Base-by-base conservation (phyloP, 768 basidiomycete species). In the Phallus indusiatus region DNA sequence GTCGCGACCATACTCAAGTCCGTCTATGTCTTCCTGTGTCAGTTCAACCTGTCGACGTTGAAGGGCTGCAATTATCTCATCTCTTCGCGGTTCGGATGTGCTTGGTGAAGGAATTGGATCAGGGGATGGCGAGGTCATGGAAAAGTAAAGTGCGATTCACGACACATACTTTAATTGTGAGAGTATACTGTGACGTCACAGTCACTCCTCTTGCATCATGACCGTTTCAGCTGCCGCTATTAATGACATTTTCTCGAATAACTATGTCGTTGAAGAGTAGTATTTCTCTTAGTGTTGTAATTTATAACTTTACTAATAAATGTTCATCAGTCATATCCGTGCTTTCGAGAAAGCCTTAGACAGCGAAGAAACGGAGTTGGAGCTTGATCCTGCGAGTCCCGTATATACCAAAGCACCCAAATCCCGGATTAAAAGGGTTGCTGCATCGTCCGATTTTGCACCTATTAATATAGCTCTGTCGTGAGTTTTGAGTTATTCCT, bases 401-500 rank as follows among this genome's bases (percentile, higher is more conserved):
- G 63, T 53, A 62, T 70, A 66, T 63, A n/a, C 53, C 66, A 62
- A 50, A 67, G 61, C 62, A 34, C 61, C 48, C 68, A 69, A 74
- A 37, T 72, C 72, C 6, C 83, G 88, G 17, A 79, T 90, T 21
- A 79, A 82, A 67, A 93, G 90, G 72, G 83, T 94, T 6, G 84
- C 88, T 54, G 90, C 90, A 1, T 73, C 91, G 53, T 88, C 85
- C 1, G 92, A 94, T 68, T 93, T 91, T 64, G 90, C 94, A 5
- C 96, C 95, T 0, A 83, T 97, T 22, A 90, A 96, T 68, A 72
- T 91, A 64, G 86, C 78, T 67, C 85, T 97, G 59, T 74, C 62
- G 49, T 34, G 18, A 56, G 10, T 24, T 28, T 47, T 1, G 14
- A 17, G 21, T 33, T 35, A 49, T 24, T 21, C 20, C 48, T 48